Evolutionary conservation across 1,284 basidiomycete genomes (phyloP).

Genomic region (Ustilago loliicola): DNA sequence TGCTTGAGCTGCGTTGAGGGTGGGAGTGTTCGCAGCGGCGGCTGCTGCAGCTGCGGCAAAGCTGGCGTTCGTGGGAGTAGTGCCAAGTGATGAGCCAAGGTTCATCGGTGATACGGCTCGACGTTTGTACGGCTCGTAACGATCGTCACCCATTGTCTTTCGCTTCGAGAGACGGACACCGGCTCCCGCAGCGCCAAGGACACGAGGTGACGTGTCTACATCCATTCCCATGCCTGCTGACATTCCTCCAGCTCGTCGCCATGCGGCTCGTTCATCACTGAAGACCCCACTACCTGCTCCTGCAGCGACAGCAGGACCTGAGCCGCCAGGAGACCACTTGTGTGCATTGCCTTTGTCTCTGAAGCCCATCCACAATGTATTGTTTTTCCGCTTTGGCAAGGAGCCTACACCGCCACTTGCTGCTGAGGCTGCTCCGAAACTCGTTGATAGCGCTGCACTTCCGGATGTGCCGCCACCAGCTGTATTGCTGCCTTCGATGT

Average conservation of each 20-base stretch:
- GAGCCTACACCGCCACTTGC: constrained; percentile 15
- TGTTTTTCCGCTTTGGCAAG: constrained; percentile 42
- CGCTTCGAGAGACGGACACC: constrained; percentile 38
- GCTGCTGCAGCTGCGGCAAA: constrained; percentile 23
- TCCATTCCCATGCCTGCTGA: constrained; percentile 32
- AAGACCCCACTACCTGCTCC: constrained; percentile 17
- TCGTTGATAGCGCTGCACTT: constrained; percentile 9
- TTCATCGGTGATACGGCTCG: constrained; percentile 57
- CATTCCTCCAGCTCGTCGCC: constrained; percentile 25
- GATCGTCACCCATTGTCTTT: constrained; percentile 51
- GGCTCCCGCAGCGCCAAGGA: constrained; percentile 16
- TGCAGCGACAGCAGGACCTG: constrained; percentile 1
- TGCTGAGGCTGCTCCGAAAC: constrained; percentile 13
- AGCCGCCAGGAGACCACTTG: constrained; percentile 39
- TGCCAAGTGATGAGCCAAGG: constrained; percentile 26
- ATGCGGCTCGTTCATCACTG: constrained; percentile 25
- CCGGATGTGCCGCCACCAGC: not conserved
- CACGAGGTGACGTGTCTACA: constrained; percentile 38
- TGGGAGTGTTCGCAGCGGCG: not conserved
- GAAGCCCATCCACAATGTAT: constrained; percentile 54
- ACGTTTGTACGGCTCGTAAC: constrained; percentile 60
- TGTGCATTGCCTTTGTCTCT: constrained; percentile 43
- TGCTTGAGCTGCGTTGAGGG: not conserved
- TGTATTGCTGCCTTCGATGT: not conserved
- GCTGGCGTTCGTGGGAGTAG: constrained; percentile 17